Evolutionary conservation across 208 protist genomes (phyloP), one percentile per base, ranked within the genome.

Genomic region (Zelonia costaricensis): DNA sequence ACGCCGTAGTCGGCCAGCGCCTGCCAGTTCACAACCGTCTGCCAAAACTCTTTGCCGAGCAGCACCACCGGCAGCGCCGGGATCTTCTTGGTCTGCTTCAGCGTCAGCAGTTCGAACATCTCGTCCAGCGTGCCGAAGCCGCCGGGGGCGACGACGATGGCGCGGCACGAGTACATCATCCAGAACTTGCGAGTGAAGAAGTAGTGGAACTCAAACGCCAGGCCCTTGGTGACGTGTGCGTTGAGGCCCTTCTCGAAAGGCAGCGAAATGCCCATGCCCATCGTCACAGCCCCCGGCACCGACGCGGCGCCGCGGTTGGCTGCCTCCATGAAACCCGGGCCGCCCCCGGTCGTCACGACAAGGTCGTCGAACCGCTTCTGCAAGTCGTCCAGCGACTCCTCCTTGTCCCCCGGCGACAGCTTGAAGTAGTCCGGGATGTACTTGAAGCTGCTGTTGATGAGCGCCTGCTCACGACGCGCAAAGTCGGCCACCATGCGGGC

Each of bases 141-240:
- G 46, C 93, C 93, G 2, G 93, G 93, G 10, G 88, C 84, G 31
- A 94, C 69, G 59, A 97, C 70, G 55, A 97, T 87, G 31, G 86
- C 91, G 47, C 92, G 82, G 73, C 86, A 92, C 4, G 86, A 91
- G 82, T 97, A 97, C 86, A 95, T 94, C 93, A 97, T 97, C 91
- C 91, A 97, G 64, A 83, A 97, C 76, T 97, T 97, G 33, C 93
- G 88, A 3, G 93, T 95, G 65, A 97, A 97, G 75, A 97, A 97
- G 84, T 97, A 97, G 80, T 97, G 93, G 66, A 96, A 97, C 74
- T 94, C 86, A 62, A 97, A 97, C 5, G 88, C 92, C 16, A 97
- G 77, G n/a, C 82, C 84, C 15, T 80, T 31, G 2, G 82, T 84
- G 38, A 97, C 92, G 62, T 92, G 92, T 8, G 58, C 69, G 62